Percentiles rank a stretch among this genome's conserved stretches.
These are phyloP conservation scores for Macadamia integrifolia DNA, from an alignment of 164 flowering plant genomes.

Conservation along the genomic window DNA sequence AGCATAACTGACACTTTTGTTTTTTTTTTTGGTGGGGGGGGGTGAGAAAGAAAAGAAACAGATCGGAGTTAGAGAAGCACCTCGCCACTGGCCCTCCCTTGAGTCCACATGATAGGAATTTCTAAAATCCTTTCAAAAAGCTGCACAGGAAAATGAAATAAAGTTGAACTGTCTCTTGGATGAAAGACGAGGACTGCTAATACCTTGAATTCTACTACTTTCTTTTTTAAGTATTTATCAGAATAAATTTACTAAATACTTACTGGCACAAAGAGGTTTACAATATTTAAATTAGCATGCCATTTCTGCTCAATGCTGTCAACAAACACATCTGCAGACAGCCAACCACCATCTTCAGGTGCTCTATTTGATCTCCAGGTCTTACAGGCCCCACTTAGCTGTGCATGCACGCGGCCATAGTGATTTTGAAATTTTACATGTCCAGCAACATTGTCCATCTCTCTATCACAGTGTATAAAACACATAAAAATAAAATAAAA, in stretches of 20 bases:
- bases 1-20: too few species aligned
- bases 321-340: slow-evolving; percentile 86
- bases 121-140: slow-evolving; percentile 90
- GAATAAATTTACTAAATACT: slow-evolving; percentile 18
- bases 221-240: background rate
- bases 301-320: slow-evolving; percentile 80
- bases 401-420: slow-evolving; percentile 77
- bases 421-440: slow-evolving; percentile 87
- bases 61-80: slow-evolving; percentile 54
- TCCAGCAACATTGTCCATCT: slow-evolving; percentile 83
- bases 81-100: slow-evolving; percentile 99
- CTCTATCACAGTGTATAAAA: slow-evolving; percentile 37
- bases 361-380: slow-evolving; percentile 70
- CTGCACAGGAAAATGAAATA: slow-evolving; percentile 34
- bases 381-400: slow-evolving; percentile 75
- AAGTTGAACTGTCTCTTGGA: background rate
- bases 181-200: background rate
- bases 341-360: slow-evolving; percentile 85
- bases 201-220: background rate
- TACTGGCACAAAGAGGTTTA: slow-evolving; percentile 89
- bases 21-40: too few species aligned
- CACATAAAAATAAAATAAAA: slow-evolving; percentile 8
- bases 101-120: slow-evolving; percentile 87
- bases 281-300: slow-evolving; percentile 88
- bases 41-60: background rate